Base-by-base conservation (phyloP, 148 eudicot genomes). In the Camellia sinensis region DNA sequence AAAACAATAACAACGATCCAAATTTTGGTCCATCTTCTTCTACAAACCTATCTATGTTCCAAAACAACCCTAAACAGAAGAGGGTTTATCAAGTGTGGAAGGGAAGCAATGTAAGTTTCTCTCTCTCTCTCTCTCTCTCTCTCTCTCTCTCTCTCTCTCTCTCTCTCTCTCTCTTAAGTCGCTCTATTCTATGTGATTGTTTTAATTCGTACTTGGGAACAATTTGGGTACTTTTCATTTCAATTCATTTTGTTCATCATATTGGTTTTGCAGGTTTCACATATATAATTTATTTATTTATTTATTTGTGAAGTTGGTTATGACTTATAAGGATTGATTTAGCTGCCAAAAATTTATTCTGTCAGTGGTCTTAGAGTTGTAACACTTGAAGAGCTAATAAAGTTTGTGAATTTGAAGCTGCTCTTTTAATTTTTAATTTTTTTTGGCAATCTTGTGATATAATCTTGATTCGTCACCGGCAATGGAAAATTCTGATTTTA, bases 61-160 rank as follows among this genome's bases (percentile, higher is more conserved):
- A 5, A 29, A 67, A 44, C 44, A 76, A 80, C 71, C 74, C 79
- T 53, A 75, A 79, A 85, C 78, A 86, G 2, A 82, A 76, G 86
- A 93, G 86, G 89, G 89, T 92, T 44, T 93, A 89, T 88, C 86
- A 90, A 83, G 92, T 84, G 75, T 91, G 97, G 97, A 91, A 82
- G 82, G 97, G 97, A 59, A 90, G 86, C 73, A 93, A 93, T 83
- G 97, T 93, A 88, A 83, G 81, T 71, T 72, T 43, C 65, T 69
- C 22, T 76, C 79, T 74, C 45, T 69, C 60, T 69, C 3, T 71
- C 37, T 29, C 69, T 43, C 50, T 50, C 22, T 13, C 8, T 29
- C 37, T 29, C 37, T 69, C 60, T 69, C 3, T 71, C 37, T 29
- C 69, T 43, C 50, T 50, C 22, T 13, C 8, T 29, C 37, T 29